A percentile compares a stretch with the other conserved stretches of the same genome.
These are phyloP conservation scores for Xylariales sp. DNA, from an alignment of 2,329 filamentous ascomycete genomes.

Conservation along the genomic window DNA sequence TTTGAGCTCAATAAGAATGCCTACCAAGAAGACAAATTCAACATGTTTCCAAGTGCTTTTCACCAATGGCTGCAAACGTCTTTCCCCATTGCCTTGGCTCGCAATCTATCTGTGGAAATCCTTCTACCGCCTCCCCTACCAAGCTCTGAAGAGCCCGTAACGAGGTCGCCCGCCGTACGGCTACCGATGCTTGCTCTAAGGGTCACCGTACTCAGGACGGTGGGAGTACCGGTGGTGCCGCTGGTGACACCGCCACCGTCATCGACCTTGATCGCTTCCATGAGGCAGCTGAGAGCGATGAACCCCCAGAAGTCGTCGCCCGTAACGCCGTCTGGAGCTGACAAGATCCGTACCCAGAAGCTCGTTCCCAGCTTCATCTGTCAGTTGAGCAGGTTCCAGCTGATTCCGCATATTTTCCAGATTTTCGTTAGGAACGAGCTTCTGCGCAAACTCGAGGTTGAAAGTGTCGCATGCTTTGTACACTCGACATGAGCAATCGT, in stretches of 20 bases:
- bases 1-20: too few species aligned
- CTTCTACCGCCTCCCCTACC: slow-evolving; percentile 14
- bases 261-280: slow-evolving; percentile 45
- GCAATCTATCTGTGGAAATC: neutral
- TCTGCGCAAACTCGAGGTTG: too few species aligned
- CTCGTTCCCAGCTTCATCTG: too few species aligned
- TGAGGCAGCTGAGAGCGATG: slow-evolving; percentile 42
- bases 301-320: slow-evolving; percentile 41
- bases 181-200: slow-evolving; percentile 17
- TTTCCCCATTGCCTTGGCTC: neutral
- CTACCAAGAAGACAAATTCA: neutral
- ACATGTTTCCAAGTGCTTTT: neutral
- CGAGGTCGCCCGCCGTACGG: slow-evolving; percentile 17
- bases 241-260: slow-evolving; percentile 51
- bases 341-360: slow-evolving; percentile 40
- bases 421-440: too few species aligned
- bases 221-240: slow-evolving; percentile 47
- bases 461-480: too few species aligned
- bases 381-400: too few species aligned
- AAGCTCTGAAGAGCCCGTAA: slow-evolving; percentile 14
- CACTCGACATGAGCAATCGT: too few species aligned
- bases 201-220: slow-evolving; percentile 18
- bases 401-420: too few species aligned
- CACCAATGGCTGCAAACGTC: too few species aligned
- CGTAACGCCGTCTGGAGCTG: slow-evolving; percentile 36